Evolutionary conservation across 2,329 filamentous ascomycete genomes (phyloP).

Genomic region (Orbilia quercus): DNA sequence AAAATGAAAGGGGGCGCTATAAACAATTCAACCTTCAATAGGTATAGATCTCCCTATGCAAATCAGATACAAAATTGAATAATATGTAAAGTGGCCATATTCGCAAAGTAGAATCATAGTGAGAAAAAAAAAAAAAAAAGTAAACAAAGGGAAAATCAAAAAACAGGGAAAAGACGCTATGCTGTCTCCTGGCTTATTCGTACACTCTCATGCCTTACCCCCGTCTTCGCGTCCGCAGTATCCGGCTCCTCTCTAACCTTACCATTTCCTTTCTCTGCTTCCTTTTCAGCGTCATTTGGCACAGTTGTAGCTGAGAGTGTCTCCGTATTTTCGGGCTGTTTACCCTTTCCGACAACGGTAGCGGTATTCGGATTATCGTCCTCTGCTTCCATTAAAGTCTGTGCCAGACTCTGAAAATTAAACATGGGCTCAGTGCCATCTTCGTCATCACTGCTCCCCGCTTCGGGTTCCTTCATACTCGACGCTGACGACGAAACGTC

Average conservation of each 20-base stretch:
- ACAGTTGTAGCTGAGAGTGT: neutral
- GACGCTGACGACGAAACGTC: constrained; percentile 53
- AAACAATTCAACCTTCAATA: neutral
- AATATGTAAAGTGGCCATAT: constrained; percentile 2
- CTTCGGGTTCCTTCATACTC: constrained; percentile 53
- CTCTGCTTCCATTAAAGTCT: constrained; percentile 79
- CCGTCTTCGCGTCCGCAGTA: constrained; percentile 42
- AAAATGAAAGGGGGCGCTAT: constrained; percentile 1
- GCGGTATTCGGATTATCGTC: constrained; percentile 61
- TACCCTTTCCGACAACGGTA: constrained; percentile 46
- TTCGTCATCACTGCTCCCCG: constrained; percentile 56
- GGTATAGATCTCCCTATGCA: neutral
- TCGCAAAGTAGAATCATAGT: too few relatives aligned
- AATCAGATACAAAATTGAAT: constrained; percentile 10
- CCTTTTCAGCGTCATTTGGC: constrained; percentile 10
- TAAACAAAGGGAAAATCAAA: neutral
- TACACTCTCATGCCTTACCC: constrained; percentile 36
- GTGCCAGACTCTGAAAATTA: constrained; percentile 87
- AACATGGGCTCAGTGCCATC: constrained; percentile 78
- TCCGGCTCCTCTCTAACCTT: constrained; percentile 26
- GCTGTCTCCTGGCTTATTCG: constrained; percentile 55
- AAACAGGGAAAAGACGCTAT: constrained; percentile 34
- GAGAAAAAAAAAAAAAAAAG: constrained; percentile 3
- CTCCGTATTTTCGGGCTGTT: constrained; percentile 63
- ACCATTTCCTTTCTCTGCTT: constrained; percentile 9